These are phyloP conservation scores for Pichia rugopelliculosa DNA, from an alignment of 805 yeast species.

Conservation along the genomic window DNA sequence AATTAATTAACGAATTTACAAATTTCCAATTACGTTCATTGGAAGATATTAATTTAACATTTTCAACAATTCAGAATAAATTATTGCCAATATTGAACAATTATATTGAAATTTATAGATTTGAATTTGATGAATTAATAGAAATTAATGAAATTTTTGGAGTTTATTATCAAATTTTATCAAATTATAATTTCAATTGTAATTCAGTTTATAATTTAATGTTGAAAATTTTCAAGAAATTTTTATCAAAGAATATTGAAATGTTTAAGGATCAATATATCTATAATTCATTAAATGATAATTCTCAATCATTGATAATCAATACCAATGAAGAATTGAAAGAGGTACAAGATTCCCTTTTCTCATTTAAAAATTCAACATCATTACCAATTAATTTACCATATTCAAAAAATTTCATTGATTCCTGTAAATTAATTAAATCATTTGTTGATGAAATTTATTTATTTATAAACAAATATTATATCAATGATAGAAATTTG, in stretches of 20 bases:
- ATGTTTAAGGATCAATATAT: conserved; percentile 57
- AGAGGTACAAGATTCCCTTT: conserved; percentile 43
- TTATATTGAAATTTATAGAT: conserved; percentile 36
- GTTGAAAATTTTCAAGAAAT: conserved; percentile 50
- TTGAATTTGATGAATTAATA: conserved; percentile 37
- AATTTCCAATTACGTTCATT: conserved; percentile 56
- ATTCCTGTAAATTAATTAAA: conserved; percentile 71
- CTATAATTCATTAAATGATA: conserved; percentile 64
- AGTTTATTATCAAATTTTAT: conserved; percentile 66
- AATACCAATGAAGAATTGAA: conserved; percentile 52
- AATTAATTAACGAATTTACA: conserved; percentile 55
- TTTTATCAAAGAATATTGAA: conserved; percentile 46
- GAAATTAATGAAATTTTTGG: conserved; percentile 61
- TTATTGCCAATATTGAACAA: conserved; percentile 50
- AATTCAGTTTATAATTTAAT: conserved; percentile 56
- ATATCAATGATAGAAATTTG: conserved; percentile 54
- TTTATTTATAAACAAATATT: conserved; percentile 58
- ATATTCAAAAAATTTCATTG: conserved; percentile 81
- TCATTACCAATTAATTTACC: conserved; percentile 63
- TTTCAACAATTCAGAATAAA: conserved; percentile 61
- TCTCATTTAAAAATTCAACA: conserved; percentile 14
- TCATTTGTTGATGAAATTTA: conserved; percentile 56
- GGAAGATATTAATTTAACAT: conserved; percentile 59
- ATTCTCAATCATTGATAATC: conserved; percentile 79
- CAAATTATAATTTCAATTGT: conserved; percentile 57